Base-by-base conservation (phyloP, 1,139 yeast genomes). In the Kodamaea alishanica region DNA sequence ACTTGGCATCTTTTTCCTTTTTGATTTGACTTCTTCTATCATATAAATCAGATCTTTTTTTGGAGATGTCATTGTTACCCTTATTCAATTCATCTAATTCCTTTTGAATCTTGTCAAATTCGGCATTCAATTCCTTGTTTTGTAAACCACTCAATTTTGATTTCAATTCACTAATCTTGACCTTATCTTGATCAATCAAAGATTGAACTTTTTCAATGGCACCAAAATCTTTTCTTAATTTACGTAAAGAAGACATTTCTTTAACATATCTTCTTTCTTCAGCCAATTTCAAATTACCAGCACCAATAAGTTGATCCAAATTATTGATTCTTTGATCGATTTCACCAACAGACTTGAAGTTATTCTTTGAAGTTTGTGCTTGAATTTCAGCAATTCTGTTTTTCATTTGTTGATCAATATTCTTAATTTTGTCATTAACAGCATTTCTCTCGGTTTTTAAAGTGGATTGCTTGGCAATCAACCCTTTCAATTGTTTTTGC, bases 211-310 rank as follows among this genome's bases (percentile, higher is more conserved):
- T 78, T 57, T 82, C 89, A 53, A 90, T 72, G 33, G 78, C 74
- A 36, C 80, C 80, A 60, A 88, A 85, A 63, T 84, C 94, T 65
- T 84, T 85, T 60, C 82, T 80, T 58, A 84, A 70, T 67, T 87
- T 88, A 65, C 94, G 83, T 62, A 92, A 77, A 38, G 82, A 67
- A 40, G 89, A 77, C 74, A 89, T 86, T 67, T 92, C 97, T 67
- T 85, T 85, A 52, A 94, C 80, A 51, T 73, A 69, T 61, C 82
- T 77, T 71, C 89, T 84, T 74, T 94, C 99, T 48, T 92, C 96
- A 39, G 90, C 97, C 58, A 94, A 79, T 56, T 88, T 80, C 62
- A 94, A 73, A 39, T 75, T 70, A 45, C 98, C 98, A 38, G 86
- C 68, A 45, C 86, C 89, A 48, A 92, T 83, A 51, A 77, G 73